Evolutionary conservation across 2,329 filamentous ascomycete genomes (phyloP).

Genomic region (Sporothrix luriei): DNA sequence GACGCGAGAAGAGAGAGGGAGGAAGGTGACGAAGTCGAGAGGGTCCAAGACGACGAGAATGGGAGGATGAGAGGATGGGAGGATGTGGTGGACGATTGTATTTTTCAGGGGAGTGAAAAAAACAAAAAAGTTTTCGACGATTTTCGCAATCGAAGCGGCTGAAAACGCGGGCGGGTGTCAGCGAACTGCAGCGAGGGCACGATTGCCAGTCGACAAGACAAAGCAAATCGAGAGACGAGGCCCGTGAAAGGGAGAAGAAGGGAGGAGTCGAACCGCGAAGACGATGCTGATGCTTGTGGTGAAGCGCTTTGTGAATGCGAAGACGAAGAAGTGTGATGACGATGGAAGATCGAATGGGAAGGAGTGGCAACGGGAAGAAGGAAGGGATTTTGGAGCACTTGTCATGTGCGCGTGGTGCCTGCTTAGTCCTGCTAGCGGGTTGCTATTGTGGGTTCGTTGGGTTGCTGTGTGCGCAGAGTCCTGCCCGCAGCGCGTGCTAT

Average conservation of each 20-base stretch:
- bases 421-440: conserved; percentile 8
- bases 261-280: conserved; percentile 16
- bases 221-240: conserved; percentile 28
- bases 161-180: conserved; percentile 15
- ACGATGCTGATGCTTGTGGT: conserved; percentile 17
- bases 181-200: background rate
- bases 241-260: conserved; percentile 26
- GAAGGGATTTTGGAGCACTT: conserved; percentile 30
- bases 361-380: conserved; percentile 23
- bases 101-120: conserved; percentile 24
- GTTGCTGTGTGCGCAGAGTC: conserved; percentile 14
- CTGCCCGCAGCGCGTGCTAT: background rate
- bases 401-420: conserved; percentile 32
- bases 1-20: conserved; percentile 19
- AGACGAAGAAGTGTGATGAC: conserved; percentile 18
- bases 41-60: conserved; percentile 5
- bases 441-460: conserved; percentile 8
- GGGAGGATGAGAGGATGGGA: background rate
- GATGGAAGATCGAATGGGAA: conserved; percentile 29
- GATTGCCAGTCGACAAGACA: conserved; percentile 26
- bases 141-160: conserved; percentile 26
- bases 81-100: background rate
- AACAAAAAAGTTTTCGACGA: conserved; percentile 10
- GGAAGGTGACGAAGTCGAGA: conserved; percentile 14
- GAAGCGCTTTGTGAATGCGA: conserved; percentile 12